Base-by-base conservation (phyloP, 106 monocot genomes). In the Apostasia ramifera region DNA sequence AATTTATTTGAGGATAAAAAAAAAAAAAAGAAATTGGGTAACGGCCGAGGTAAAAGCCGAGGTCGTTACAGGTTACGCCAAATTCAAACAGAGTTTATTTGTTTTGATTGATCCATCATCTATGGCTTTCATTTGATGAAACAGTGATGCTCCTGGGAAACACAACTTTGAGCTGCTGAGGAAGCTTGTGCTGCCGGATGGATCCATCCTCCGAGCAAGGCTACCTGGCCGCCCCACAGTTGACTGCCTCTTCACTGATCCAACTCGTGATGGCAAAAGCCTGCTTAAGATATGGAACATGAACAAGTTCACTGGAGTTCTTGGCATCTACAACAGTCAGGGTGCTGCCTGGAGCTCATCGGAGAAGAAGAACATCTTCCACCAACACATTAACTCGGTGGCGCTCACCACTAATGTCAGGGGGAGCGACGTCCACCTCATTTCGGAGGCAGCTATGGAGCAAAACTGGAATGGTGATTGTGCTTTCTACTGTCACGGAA, bases 201-300 rank as follows among this genome's bases (percentile, higher is more conserved):
- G 98, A 58, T 90, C 90, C 67, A 82, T 98, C 44, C 83, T 98
- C 26, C 86, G 98, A 10, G 90, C 98, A 3, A 70, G 73, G 2
- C 71, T 98, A 10, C 98, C 92, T 2, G 98, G 89, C 44, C 84
- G 98, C 4, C 98, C 98, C 3, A 98, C 98, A 1, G 39, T 42
- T 40, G 92, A 93, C 52, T 98, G 98, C 79, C 90, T 98, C 61
- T 98, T 98, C 74, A 59, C 90, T 2, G 98, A 98, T 61, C 92
- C 92, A 6, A 71, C 98, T 64, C 89, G 98, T 3, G 90, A 98
- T 47, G 87, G 93, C 8, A 70, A 83, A 9, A 94, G 86, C 73
- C 78, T 97, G 81, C 86, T 97, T 39, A 97, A 92, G 92, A 92
- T 97, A 71, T 97, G 95, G 95, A 97, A 92, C 82, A 92, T 97